These are phyloP conservation scores for Dactylellina leptospora DNA, from an alignment of 2,329 filamentous ascomycete genomes.

Conservation along the genomic window DNA sequence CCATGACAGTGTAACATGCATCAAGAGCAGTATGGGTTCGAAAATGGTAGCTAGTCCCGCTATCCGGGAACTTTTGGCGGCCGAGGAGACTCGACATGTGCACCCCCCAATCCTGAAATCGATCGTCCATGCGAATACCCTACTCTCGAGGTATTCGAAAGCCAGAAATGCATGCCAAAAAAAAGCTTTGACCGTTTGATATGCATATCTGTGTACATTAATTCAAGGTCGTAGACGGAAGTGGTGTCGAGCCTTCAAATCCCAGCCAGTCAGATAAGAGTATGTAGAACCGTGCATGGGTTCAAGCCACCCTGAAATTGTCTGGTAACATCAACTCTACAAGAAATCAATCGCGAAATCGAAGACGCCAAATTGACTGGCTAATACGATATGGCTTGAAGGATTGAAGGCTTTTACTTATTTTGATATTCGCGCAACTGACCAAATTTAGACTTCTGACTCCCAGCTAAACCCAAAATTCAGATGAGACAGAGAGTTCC, in stretches of 20 bases:
- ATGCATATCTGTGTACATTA: constrained; percentile 6
- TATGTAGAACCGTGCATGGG: constrained; percentile 24
- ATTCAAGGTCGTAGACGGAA: neutral
- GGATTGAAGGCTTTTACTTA: neutral
- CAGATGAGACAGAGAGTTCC: constrained; percentile 37
- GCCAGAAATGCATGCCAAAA: constrained; percentile 5
- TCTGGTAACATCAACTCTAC: neutral
- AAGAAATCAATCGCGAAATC: constrained; percentile 1
- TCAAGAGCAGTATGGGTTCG: too few relatives aligned
- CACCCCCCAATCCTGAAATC: neutral
- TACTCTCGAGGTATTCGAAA: neutral
- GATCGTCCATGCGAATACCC: constrained; percentile 6
- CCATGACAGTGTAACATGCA: too few relatives aligned
- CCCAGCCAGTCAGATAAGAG: constrained; percentile 18
- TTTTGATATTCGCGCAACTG: constrained; percentile 7
- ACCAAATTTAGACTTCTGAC: neutral
- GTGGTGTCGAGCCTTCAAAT: constrained; percentile 1
- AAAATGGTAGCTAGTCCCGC: constrained; percentile 15
- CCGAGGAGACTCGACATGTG: neutral
- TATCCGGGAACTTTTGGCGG: neutral
- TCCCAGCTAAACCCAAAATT: constrained; percentile 23
- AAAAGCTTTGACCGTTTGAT: constrained; percentile 41
- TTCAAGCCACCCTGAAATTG: constrained; percentile 9
- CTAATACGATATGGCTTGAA: too few relatives aligned
- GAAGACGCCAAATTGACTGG: too few relatives aligned